Base-by-base conservation (phyloP, 139 green algal genomes). In the Picochlorum costavermella region DNA sequence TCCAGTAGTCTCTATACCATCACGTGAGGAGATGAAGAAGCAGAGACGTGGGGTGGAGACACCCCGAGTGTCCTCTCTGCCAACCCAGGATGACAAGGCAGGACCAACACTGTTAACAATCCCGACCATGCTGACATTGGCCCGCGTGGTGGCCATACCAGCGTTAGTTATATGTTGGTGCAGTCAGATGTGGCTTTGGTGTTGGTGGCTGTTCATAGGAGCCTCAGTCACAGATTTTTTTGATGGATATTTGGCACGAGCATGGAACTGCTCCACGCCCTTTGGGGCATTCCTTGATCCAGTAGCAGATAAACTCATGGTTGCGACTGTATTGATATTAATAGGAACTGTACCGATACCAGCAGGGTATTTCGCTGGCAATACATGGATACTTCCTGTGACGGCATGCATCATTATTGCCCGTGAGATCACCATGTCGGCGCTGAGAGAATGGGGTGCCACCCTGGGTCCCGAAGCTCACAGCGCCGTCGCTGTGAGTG, bases 281-380 rank as follows among this genome's bases (percentile, higher is more conserved):
- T 98, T 98, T 77, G 92, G 91, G 12, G 90, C 90, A 5, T 98
- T 98, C 59, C 74, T 97, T 12, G 91, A 98, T 72, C 91, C 91
- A 0, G 92, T 97, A 14, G 90, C 90, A 2, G 91, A 98, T 76
- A 97, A 97, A 80, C 81, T 96, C 29, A 95, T 94, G 85, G 88
- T 96, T 20, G 76, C 81, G 8, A 77, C 86, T 13, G 65, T 83
- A 26, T 79, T 95, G 23, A 61, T 95, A 10, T 72, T 97, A 61
- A 69, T 95, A 10, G 80, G 79, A 73, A 90, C 80, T 2, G 61
- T 74, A 14, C 80, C 89, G 1, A 49, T 93, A 3, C 58, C 80
- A 8, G 58, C 58, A 20, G 86, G 86, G 1, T 71, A 77, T 1
- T 59, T 84, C n/a, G 71, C 81, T 10, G 83, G 83, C 17, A 88